A percentile compares a stretch with the other conserved stretches of the same genome.
Conservation (phyloP, 768 basidiomycete genomes). For the Suillus subluteus region DNA sequence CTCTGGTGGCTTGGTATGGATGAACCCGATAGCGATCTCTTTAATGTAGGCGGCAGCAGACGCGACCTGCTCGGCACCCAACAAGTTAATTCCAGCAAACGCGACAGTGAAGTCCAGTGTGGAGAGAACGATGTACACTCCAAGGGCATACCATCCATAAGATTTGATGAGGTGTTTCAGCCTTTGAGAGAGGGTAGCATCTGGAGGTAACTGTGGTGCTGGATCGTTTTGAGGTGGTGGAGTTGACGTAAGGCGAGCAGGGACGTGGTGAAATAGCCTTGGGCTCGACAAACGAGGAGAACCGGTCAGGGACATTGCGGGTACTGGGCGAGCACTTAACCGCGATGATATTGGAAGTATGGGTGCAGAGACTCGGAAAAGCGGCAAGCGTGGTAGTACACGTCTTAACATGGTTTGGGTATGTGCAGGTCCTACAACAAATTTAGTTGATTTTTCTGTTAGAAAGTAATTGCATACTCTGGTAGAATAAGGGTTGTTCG, state of each 20-base stretch:
- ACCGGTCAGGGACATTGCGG: constrained; percentile 33
- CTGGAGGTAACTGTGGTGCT: constrained; percentile 41
- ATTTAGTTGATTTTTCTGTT: neutral
- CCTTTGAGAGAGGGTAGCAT: constrained; percentile 65
- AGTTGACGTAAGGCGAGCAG: constrained; percentile 48
- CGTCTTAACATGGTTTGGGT: constrained; percentile 38
- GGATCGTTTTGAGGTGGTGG: constrained; percentile 21
- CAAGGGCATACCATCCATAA: constrained; percentile 96
- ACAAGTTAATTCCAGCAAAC: constrained; percentile 80
- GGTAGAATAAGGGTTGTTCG: neutral
- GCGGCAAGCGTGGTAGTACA: constrained; percentile 48
- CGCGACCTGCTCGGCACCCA: constrained; percentile 91
- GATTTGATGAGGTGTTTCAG: constrained; percentile 84
- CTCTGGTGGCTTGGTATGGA: constrained; percentile 61
- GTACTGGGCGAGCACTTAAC: constrained; percentile 33
- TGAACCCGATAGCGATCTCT: constrained; percentile 43
- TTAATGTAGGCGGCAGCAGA: constrained; percentile 64
- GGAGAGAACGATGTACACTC: constrained; percentile 79
- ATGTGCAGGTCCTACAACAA: neutral
- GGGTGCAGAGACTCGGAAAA: constrained; percentile 49
- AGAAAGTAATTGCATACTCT: constrained; percentile 2
- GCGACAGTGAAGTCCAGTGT: constrained; percentile 83
- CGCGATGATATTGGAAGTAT: constrained; percentile 54
- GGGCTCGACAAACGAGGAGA: constrained; percentile 35
- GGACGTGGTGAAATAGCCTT: constrained; percentile 54